Evolutionary conservation across 768 basidiomycete species (phyloP), one percentile per base, ranked within the genome.

Genomic region (Auricularia sp.): DNA sequence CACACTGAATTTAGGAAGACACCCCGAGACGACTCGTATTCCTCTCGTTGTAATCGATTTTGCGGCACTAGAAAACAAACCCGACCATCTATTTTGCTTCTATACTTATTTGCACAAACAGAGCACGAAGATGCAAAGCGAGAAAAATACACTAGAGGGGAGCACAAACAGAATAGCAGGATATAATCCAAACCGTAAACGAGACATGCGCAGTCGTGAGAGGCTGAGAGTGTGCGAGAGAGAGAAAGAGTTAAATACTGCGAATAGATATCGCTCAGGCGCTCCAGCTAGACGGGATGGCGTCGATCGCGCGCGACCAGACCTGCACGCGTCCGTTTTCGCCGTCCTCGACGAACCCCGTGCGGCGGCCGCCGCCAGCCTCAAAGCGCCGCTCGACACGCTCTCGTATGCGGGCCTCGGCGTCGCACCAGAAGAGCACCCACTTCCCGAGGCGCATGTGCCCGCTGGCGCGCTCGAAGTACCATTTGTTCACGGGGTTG

Each of bases 401-500:
- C 61, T 67, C 70, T 74, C 83, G 86, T 34, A 95, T 75, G 62
- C 88, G 80, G 76, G 88, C 91, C 78, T 98, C 96, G 1, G 88
- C 93, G 77, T 99, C 97, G 74, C 95, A 97, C 97, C 97, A 99
- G 75, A 99, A 99, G 70, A 99, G 74, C 56, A 93, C 86, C 92
- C 96, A 99, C 33, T 85, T 78, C 11, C 87, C 89, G 79, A 88
- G 83, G 67, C 91, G 83, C 44, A 93, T 67, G 76, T 98, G 95
- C 21, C 97, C 97, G 21, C 88, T 89, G 72, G 89, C 91, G 39
- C 97, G 86, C 71, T 99, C 97, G 68, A 93, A 98, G 77, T 99
- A 99, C 97, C 97, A 99, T 76, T 94, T 96, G 77, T 99, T 99
- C 64, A 98, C 86, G 0, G 94, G 95, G 74, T 99, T 99, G 76